Evolutionary conservation across 2,329 filamentous ascomycete species (phyloP).

Genomic region (Lecanosticta acicola): DNA sequence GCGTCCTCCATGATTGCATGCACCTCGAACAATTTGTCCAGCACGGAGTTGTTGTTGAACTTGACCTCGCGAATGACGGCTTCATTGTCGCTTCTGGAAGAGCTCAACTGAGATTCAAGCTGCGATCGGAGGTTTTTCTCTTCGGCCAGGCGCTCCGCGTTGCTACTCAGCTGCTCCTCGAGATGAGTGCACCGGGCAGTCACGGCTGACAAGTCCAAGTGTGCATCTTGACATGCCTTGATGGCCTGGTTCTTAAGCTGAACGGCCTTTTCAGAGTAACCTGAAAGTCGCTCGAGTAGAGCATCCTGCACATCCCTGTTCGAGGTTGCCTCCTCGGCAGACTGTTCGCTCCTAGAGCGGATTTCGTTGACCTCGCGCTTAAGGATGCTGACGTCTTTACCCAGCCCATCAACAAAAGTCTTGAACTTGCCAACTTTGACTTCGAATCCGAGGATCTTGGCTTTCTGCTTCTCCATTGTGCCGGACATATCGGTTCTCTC

Average conservation of each 20-base stretch:
- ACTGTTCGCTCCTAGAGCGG: slow-evolving; percentile 8
- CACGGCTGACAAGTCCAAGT: slow-evolving; percentile 14
- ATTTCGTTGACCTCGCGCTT: slow-evolving; percentile 10
- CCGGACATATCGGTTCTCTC: slow-evolving; percentile 10
- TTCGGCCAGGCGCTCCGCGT: slow-evolving; percentile 17
- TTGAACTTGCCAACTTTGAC: slow-evolving; percentile 17
- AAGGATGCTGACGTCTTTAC: slow-evolving; percentile 19
- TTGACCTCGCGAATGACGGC: slow-evolving; percentile 13
- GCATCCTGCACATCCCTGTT: slow-evolving; percentile 7
- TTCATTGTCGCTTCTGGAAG: slow-evolving; percentile 5
- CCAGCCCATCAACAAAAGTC: slow-evolving; percentile 22
- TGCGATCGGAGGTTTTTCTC: slow-evolving; percentile 21
- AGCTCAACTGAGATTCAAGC: slow-evolving; percentile 19
- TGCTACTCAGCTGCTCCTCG: slow-evolving; percentile 20
- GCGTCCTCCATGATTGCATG: slow-evolving; percentile 12
- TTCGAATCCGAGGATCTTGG: slow-evolving; percentile 10
- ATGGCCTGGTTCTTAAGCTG: slow-evolving; percentile 17
- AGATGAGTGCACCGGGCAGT: slow-evolving; percentile 14
- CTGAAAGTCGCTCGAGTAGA: slow-evolving; percentile 13
- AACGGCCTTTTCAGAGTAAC: slow-evolving; percentile 11
- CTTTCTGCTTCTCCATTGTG: slow-evolving; percentile 11
- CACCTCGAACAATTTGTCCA: slow-evolving; percentile 24
- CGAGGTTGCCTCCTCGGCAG: slow-evolving; percentile 9
- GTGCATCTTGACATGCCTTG: slow-evolving; percentile 13
- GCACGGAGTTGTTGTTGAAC: slow-evolving; percentile 9